Percentiles rank a stretch among this genome's conserved stretches.
phyloP scores from a whole-genome alignment of 352 stramenopile species.

The Globisporangium parvum region DNA sequence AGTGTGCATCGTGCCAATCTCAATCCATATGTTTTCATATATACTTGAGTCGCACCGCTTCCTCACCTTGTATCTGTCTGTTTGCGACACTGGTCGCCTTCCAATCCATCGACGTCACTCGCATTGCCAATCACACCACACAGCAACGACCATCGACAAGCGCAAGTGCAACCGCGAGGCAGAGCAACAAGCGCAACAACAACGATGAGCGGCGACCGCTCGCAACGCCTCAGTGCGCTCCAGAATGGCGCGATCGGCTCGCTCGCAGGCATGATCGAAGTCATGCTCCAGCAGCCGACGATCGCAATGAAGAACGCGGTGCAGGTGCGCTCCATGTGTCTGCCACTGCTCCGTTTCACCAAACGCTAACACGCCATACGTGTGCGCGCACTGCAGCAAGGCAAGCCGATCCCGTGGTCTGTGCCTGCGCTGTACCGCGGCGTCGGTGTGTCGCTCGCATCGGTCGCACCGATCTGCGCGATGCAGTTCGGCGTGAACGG shows the following conservation, averaged over 20 bases:
- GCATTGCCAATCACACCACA: too few species aligned
- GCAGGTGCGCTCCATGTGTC: conserved; percentile 19
- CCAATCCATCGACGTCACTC: too few species aligned
- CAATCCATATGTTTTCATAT: too few species aligned
- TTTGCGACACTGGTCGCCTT: too few species aligned
- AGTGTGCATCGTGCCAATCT: too few species aligned
- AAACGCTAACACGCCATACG: not conserved
- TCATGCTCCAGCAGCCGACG: conserved; percentile 78
- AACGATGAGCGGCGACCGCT: conserved; percentile 22
- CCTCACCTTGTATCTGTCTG: too few species aligned
- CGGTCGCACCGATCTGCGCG: conserved; percentile 72
- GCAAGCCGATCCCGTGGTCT: conserved; percentile 56
- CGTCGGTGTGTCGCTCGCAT: conserved; percentile 69
- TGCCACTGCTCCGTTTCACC: not conserved
- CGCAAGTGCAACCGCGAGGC: not conserved
- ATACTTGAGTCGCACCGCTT: too few species aligned
- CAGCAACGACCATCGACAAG: too few species aligned
- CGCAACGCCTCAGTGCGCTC: conserved; percentile 55
- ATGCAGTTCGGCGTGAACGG: conserved; percentile 80
- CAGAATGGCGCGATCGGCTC: conserved; percentile 79
- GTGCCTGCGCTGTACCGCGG: conserved; percentile 63
- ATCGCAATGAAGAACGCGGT: conserved; percentile 84
- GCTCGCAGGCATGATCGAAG: conserved; percentile 77
- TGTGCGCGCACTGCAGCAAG: conserved; percentile 31
- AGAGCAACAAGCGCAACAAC: not conserved